Evolutionary conservation across 768 basidiomycete species (phyloP).

Genomic region (Boletus pseudopeckii): DNA sequence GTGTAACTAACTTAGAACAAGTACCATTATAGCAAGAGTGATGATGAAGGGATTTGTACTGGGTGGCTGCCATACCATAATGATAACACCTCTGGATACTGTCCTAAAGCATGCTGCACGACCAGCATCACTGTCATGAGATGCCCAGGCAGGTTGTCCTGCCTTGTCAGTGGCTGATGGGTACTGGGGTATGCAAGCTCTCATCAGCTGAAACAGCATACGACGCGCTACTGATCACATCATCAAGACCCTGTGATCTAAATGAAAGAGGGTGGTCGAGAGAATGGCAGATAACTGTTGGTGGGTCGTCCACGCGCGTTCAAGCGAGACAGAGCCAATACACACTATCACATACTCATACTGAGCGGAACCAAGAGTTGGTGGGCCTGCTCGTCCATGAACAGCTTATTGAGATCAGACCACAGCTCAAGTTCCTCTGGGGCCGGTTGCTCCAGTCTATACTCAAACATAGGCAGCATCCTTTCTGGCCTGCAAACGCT

Average conservation of each 20-base stretch:
- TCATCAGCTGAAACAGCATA: conserved; percentile 83
- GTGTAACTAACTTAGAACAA: too few species aligned
- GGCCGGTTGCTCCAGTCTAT: conserved; percentile 59
- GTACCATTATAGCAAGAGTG: too few species aligned
- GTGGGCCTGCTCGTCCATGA: conserved; percentile 64
- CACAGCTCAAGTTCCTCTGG: conserved; percentile 70
- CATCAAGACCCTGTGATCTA: conserved; percentile 71
- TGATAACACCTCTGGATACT: too few species aligned
- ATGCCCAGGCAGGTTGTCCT: conserved; percentile 41
- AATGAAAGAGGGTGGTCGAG: conserved; percentile 75
- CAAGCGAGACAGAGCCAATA: conserved; percentile 70
- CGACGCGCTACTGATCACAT: conserved; percentile 66
- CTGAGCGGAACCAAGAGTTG: conserved; percentile 74
- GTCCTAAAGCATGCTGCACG: too few species aligned
- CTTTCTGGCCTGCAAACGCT: conserved; percentile 78
- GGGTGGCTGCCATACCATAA: too few species aligned
- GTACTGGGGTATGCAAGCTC: conserved; percentile 77
- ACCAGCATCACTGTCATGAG: conserved; percentile 20
- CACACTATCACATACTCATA: conserved; percentile 72
- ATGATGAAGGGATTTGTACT: too few species aligned
- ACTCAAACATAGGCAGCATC: conserved; percentile 77
- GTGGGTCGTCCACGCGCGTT: conserved; percentile 72
- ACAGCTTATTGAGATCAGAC: conserved; percentile 76
- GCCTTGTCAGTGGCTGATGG: conserved; percentile 65
- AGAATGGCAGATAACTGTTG: conserved; percentile 70